Conservation (phyloP, 768 basidiomycete species). For the Lactarius sp. region DNA sequence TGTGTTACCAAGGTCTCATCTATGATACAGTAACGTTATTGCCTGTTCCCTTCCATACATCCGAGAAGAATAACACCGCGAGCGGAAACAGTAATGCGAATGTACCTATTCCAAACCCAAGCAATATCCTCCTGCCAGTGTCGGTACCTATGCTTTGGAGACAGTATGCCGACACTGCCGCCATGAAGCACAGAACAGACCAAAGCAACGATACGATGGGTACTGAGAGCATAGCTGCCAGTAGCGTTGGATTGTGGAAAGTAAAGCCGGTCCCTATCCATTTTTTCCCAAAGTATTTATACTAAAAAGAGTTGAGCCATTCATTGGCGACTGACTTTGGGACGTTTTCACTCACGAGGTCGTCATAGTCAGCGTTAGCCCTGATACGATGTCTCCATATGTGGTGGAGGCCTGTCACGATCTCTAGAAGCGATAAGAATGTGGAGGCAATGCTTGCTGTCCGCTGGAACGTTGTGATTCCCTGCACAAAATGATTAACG, state of each 20-base stretch:
- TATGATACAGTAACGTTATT: background rate
- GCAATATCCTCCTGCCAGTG: background rate
- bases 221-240: constrained; percentile 8
- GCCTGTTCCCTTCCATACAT: background rate
- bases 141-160: background rate
- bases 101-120: constrained; percentile 6
- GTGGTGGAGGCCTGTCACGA: constrained; percentile 9
- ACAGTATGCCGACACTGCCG: constrained; percentile 7
- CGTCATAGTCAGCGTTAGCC: constrained; percentile 7
- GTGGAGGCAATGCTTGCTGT: constrained; percentile 2
- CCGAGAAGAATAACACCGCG: constrained; percentile 5
- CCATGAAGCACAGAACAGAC: constrained; percentile 8
- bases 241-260: constrained; percentile 6
- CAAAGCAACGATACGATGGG: constrained; percentile 17
- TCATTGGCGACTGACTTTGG: background rate
- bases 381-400: constrained; percentile 10
- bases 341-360: constrained; percentile 1
- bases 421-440: constrained; percentile 6
- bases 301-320: background rate
- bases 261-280: background rate
- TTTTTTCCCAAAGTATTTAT: constrained; percentile 1
- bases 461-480: constrained; percentile 12
- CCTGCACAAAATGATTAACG: background rate
- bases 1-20: background rate
- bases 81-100: background rate